Evolutionary conservation across 108 stramenopile species (phyloP), one percentile per base, ranked within the genome.

Genomic region (Stephanodiscus triporus): DNA sequence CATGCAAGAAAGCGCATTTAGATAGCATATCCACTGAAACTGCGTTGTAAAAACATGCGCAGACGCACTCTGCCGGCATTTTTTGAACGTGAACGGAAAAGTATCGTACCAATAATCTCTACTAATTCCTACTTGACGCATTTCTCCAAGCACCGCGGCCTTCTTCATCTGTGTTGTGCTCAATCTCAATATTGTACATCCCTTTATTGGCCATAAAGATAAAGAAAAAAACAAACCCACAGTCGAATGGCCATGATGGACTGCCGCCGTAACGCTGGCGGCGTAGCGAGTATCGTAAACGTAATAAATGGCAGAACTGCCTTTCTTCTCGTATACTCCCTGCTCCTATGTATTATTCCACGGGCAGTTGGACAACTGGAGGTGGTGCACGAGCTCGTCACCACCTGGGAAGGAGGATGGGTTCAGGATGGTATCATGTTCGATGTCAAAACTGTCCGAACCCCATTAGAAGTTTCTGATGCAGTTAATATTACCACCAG

Each of bases 381-480:
- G n/a, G 14, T 50, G 10, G 26, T 76, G 22, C 37, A 61, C 49
- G 58, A 67, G 22, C 26, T 76, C 5, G 19, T 66, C 43, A 61
- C 75, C 34, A 76, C 75, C 19, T 76, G 68, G 27, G 75, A 67
- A 67, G 75, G 75, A 22, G 75, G 75, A 20, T 76, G 75, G 75
- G 55, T 61, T 16, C 75, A 76, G 68, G 75, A 76, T 40, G 75
- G 75, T 9, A 40, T 76, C 48, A 76, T 76, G 75, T 76, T 76
- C 26, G 75, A 76, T 51, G 75, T 76, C 22, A 66, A 59, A 23
- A 32, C 64, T 30, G 51, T 59, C 30, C 10, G 30, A 36, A 59
- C 27, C 14, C 26, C 53, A 13, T 0, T 27, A 54, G 32, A 29
- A 32, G 6, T 32, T 32, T 34, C 27, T 36, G 10, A 0, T 19